Conservation (phyloP, 176 grass and related monocot genomes). For the Stipa capillata region DNA sequence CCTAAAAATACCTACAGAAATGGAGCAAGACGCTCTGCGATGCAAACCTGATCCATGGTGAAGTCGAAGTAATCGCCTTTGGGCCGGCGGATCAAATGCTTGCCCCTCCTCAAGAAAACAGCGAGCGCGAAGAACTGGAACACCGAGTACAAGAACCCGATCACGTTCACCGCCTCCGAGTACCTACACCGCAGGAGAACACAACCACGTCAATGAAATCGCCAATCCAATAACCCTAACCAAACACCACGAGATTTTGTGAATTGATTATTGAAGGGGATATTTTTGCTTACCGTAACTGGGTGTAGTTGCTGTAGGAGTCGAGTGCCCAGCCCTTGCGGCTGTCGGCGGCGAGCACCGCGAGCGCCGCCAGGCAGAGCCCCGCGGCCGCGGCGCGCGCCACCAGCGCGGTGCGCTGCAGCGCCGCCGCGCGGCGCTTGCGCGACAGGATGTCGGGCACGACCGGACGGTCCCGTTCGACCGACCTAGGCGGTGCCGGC, state of each 20-base stretch:
- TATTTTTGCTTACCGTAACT: conserved; percentile 46
- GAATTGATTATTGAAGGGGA: neutral
- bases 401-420: conserved; percentile 37
- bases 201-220: neutral
- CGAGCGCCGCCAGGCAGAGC: conserved; percentile 71
- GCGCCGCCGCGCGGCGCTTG: conserved; percentile 19
- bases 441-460: conserved; percentile 40
- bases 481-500: neutral
- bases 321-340: conserved; percentile 85
- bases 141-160: conserved; percentile 73
- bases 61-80: conserved; percentile 72
- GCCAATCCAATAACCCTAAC: neutral
- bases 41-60: conserved; percentile 83
- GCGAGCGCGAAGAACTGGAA: conserved; percentile 50
- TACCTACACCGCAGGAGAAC: conserved; percentile 36
- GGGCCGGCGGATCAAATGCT: conserved; percentile 51
- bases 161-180: conserved; percentile 75
- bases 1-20: conserved; percentile 21
- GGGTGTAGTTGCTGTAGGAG: conserved; percentile 67
- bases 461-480: neutral
- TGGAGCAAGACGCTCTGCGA: neutral
- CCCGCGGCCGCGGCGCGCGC: conserved; percentile 38
- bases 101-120: conserved; percentile 38
- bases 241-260: neutral
- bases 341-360: conserved; percentile 64